Evolutionary conservation across 2,329 filamentous ascomycete species (phyloP), one percentile per base, ranked within the genome.

Genomic region (Aspergillus neoniger): DNA sequence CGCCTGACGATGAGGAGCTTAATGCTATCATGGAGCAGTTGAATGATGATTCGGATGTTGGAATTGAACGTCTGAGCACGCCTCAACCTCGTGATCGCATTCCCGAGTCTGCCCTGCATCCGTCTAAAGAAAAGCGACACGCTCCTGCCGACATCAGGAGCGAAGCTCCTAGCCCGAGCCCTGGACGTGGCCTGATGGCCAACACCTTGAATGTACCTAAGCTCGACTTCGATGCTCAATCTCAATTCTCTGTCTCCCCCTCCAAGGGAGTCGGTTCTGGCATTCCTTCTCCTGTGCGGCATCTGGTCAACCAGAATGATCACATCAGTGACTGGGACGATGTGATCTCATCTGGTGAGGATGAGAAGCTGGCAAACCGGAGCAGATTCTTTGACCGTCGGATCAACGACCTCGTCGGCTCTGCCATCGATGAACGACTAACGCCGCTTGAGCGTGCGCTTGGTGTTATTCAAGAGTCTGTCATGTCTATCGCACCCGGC

Each of bases 251-350:
- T 76, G 58, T 83, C 79, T 64, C 88, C 85, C 67, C 80, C 85
- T 69, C 88, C 85, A 70, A 86, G 88, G 78, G 87, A 83, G 53
- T 90, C 84, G 68, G 76, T 83, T 69, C 88, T 64, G 77, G 79
- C 36, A 66, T 78, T 19, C 80, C 80, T 49, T 82, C 85, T 21
- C 82, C 84, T 55, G 79, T 92, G 30, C 85, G 86, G 62, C 85
- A 85, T 57, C 81, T 91, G 57, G 86, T 88, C 67, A 84, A 83
- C 61, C 83, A 82, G 23, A 76, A 77, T 36, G 80, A 88, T 15
- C 87, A 89, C 23, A 85, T 88, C 61, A 97, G 93, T 72, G 94
- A 98, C 74, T 99, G 95, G 95, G 92, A 96, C 70, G 90, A 90
- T 71, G 87, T 89, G 50, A 88, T 97, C 63, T 89, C 90, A 9